Conservation (phyloP, 2,329 filamentous ascomycete species). For the Aspergillus quadrilineatus region DNA sequence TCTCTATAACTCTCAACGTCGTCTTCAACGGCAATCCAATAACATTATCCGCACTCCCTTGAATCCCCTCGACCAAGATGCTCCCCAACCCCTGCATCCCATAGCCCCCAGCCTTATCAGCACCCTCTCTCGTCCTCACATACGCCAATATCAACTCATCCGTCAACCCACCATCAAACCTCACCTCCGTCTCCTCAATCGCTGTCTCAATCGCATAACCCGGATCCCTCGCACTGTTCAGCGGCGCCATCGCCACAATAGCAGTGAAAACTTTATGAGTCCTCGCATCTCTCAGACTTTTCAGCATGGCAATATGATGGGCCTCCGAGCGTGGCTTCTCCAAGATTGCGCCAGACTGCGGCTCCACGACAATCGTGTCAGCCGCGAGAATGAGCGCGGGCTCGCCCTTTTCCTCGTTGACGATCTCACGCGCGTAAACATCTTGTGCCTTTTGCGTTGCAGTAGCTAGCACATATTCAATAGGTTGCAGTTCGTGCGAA, state of each 20-base stretch:
- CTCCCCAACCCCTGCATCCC: slow-evolving; percentile 87
- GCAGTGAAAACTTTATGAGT: slow-evolving; percentile 83
- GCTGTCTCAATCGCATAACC: slow-evolving; percentile 80
- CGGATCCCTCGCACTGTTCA: slow-evolving; percentile 75
- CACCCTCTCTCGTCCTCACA: slow-evolving; percentile 76
- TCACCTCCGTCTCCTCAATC: slow-evolving; percentile 89
- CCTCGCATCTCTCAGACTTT: slow-evolving; percentile 71
- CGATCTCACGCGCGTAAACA: slow-evolving; percentile 63
- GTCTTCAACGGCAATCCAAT: slow-evolving; percentile 81
- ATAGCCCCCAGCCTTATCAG: slow-evolving; percentile 94
- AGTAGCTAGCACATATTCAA: slow-evolving; percentile 88
- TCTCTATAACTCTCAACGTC: slow-evolving; percentile 79
- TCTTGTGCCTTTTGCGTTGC: slow-evolving; percentile 78
- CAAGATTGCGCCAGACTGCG: slow-evolving; percentile 70
- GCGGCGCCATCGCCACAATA: slow-evolving; percentile 77
- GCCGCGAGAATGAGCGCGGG: slow-evolving; percentile 84
- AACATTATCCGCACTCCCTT: slow-evolving; percentile 90
- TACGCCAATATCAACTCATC: slow-evolving; percentile 79
- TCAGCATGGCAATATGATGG: slow-evolving; percentile 82
- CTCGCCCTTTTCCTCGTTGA: slow-evolving; percentile 61
- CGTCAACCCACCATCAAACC: slow-evolving; percentile 70
- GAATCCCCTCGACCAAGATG: slow-evolving; percentile 82
- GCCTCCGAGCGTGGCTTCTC: slow-evolving; percentile 85
- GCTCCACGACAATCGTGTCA: slow-evolving; percentile 81
- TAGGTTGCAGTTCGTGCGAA: slow-evolving; percentile 71